phyloP scores from a whole-genome alignment of 2,329 filamentous ascomycete species.

The Thielaviopsis euricoi region DNA sequence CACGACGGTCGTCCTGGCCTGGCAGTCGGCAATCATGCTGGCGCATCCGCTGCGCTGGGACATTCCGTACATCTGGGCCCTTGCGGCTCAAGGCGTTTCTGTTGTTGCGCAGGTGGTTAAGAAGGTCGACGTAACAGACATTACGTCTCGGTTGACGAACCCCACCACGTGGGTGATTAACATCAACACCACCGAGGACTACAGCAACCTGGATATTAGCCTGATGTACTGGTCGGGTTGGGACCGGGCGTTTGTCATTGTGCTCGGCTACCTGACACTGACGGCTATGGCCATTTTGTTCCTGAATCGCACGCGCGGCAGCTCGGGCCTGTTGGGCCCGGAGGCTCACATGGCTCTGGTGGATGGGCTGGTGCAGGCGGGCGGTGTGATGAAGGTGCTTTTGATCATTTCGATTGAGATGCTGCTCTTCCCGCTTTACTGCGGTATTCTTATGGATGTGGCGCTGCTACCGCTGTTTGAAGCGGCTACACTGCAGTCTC shows the following conservation, averaged over 20 bases:
- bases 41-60: background rate
- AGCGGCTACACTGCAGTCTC: constrained; percentile 57
- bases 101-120: background rate
- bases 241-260: constrained; percentile 54
- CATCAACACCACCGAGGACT: constrained; percentile 20
- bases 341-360: constrained; percentile 61
- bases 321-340: constrained; percentile 38
- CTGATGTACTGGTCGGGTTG: constrained; percentile 51
- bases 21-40: background rate
- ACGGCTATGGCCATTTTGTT: constrained; percentile 63
- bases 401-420: constrained; percentile 98
- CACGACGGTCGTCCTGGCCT: background rate
- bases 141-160: constrained; percentile 21
- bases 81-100: background rate
- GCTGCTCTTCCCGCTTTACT: constrained; percentile 93
- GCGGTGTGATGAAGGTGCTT: constrained; percentile 94
- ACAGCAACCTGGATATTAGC: constrained; percentile 31
- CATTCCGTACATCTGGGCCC: background rate
- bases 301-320: constrained; percentile 35
- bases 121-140: background rate
- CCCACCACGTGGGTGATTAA: constrained; percentile 43
- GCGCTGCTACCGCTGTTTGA: constrained; percentile 84
- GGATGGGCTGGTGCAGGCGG: constrained; percentile 78
- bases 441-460: constrained; percentile 74
- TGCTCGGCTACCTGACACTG: constrained; percentile 66